A percentile compares a stretch with the other conserved stretches of the same genome.
Conservation (phyloP, 352 stramenopile species). For the Globisporangium radiosum region DNA sequence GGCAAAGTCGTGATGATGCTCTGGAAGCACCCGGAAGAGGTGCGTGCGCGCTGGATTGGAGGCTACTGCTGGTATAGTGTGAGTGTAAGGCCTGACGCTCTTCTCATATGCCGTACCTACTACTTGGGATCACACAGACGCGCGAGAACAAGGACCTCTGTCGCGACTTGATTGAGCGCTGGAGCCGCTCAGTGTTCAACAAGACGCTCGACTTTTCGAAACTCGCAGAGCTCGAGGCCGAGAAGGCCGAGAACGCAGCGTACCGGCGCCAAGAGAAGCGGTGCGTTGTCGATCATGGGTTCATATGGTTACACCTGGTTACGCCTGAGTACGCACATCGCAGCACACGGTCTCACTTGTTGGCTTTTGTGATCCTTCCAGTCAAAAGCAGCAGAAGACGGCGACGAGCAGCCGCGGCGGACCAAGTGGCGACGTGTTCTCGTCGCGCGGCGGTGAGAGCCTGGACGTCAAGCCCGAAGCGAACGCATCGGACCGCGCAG, state of each 20-base stretch:
- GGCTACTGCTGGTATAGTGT: background rate
- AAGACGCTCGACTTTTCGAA: constrained; percentile 87
- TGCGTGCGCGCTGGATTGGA: constrained; percentile 12
- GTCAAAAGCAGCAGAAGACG: constrained; percentile 40
- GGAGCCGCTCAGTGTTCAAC: constrained; percentile 85
- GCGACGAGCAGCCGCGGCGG: constrained; percentile 19
- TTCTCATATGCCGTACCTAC: too few relatives aligned
- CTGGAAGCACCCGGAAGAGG: constrained; percentile 84
- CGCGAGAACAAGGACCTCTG: constrained; percentile 84
- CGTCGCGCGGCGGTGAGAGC: constrained; percentile 18
- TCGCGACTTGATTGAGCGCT: constrained; percentile 77
- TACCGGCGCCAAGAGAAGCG: constrained; percentile 56
- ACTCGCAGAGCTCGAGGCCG: constrained; percentile 73
- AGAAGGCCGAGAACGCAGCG: constrained; percentile 73
- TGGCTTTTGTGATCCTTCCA: constrained; percentile 1
- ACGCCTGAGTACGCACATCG: too few relatives aligned
- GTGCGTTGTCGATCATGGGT: constrained; percentile 15
- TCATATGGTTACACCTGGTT: background rate
- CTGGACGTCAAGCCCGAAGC: constrained; percentile 27
- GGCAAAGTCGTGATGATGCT: constrained; percentile 85
- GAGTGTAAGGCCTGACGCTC: background rate
- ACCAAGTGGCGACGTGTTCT: constrained; percentile 50
- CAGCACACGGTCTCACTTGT: background rate
- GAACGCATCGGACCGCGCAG: constrained; percentile 53
- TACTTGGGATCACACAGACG: constrained; percentile 27